These are phyloP conservation scores for Saccharomycopsis babjevae DNA, from an alignment of 805 yeast species.

Conservation along the genomic window DNA sequence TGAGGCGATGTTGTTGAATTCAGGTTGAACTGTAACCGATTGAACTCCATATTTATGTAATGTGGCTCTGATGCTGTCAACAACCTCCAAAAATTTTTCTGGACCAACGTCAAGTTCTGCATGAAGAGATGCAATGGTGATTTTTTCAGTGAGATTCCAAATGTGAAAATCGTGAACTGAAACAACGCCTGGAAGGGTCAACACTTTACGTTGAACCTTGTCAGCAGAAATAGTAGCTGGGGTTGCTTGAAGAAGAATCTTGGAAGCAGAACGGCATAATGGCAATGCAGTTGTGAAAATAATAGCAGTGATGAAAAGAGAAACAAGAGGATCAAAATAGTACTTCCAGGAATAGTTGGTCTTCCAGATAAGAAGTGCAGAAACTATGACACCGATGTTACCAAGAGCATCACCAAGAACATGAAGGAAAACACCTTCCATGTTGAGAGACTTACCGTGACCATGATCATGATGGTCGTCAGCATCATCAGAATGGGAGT, in stretches of 20 bases:
- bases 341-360: conserved; percentile 83
- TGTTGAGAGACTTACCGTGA: conserved; percentile 63
- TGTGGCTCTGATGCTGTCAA: conserved; percentile 64
- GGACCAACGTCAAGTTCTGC: conserved; percentile 61
- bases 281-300: conserved; percentile 90
- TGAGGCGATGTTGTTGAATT: conserved; percentile 37
- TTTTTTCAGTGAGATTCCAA: conserved; percentile 88
- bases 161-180: conserved; percentile 93
- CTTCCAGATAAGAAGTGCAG: conserved; percentile 90
- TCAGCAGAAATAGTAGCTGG: conserved; percentile 78
- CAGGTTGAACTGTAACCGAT: conserved; percentile 95
- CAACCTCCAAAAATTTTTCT: conserved; percentile 58
- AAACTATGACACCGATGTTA: conserved; percentile 80
- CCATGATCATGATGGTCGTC: conserved; percentile 18
- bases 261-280: conserved; percentile 73
- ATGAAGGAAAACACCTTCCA: conserved; percentile 95
- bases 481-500: conserved; percentile 5
- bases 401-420: conserved; percentile 96
- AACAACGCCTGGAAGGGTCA: conserved; percentile 58
- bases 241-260: conserved; percentile 85
- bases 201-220: conserved; percentile 57
- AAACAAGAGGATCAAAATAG: conserved; percentile 78
- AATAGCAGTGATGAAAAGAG: conserved; percentile 75
- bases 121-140: conserved; percentile 82
- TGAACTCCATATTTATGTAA: conserved; percentile 81